Evolutionary conservation across 495 filamentous ascomycete genomes (phyloP).

Genomic region (Talaromyces thailandensis): DNA sequence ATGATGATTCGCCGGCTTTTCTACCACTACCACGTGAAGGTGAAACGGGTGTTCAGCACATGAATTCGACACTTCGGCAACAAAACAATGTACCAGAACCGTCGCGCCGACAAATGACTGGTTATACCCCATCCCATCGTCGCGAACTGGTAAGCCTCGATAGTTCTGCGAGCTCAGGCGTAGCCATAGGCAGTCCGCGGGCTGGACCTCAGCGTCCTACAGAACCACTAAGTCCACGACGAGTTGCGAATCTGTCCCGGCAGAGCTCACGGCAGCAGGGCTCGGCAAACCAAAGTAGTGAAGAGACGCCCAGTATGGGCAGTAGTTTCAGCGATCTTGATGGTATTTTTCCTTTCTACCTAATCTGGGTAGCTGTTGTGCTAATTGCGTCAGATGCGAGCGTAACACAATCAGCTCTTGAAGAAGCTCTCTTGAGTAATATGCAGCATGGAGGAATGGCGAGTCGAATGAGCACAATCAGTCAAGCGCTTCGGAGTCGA

Average conservation of each 20-base stretch:
- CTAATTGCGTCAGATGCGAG: constrained; percentile 58
- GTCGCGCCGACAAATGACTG: constrained; percentile 22
- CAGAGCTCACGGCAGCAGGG: constrained; percentile 47
- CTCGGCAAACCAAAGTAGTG: constrained; percentile 59
- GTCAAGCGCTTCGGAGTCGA: constrained; percentile 51
- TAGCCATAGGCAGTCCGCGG: constrained; percentile 15
- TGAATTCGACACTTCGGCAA: constrained; percentile 49
- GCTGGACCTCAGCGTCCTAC: constrained; percentile 15
- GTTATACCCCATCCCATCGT: constrained; percentile 16
- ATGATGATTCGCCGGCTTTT: constrained; percentile 57
- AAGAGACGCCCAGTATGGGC: constrained; percentile 91
- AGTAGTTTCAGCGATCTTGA: constrained; percentile 97
- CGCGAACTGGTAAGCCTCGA: constrained; percentile 44
- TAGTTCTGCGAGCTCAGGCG: constrained; percentile 46
- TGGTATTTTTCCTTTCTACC: constrained; percentile 42
- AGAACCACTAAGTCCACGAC: constrained; percentile 40
- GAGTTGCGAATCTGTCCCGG: constrained; percentile 47
- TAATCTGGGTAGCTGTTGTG: neutral
- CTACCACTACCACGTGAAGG: constrained; percentile 48
- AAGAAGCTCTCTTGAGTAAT: constrained; percentile 86
- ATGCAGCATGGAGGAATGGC: constrained; percentile 78
- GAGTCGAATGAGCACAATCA: constrained; percentile 83
- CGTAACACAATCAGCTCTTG: constrained; percentile 86
- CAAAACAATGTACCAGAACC: constrained; percentile 37
- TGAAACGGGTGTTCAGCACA: constrained; percentile 15